These are phyloP conservation scores for Aspergillus jensenii DNA, from an alignment of 2,329 filamentous ascomycete species.

Conservation along the genomic window DNA sequence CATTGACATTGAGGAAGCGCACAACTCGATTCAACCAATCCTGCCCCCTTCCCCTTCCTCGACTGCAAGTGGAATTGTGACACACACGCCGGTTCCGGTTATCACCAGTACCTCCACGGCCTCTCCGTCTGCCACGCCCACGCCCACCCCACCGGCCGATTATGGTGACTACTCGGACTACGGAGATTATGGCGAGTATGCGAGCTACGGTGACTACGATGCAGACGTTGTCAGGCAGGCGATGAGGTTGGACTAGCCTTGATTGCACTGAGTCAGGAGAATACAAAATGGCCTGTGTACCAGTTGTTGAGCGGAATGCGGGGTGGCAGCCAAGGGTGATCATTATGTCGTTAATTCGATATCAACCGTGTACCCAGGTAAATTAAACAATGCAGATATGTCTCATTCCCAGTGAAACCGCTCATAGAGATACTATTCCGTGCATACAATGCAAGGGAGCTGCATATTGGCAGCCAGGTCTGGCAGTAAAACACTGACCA, in stretches of 20 bases:
- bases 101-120: slow-evolving; percentile 2
- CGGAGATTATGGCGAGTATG: slow-evolving; percentile 16
- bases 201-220: slow-evolving; percentile 20
- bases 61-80: neutral
- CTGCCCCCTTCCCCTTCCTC: no score
- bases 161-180: slow-evolving; percentile 19
- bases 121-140: neutral
- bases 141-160: slow-evolving; percentile 10
- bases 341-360: neutral
- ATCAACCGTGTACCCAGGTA: neutral
- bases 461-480: neutral
- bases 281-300: no score
- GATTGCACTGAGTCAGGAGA: no score
- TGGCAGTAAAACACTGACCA: no score
- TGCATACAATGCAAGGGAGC: neutral
- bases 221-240: neutral
- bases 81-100: neutral
- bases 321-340: neutral
- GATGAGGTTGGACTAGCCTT: neutral
- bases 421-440: neutral
- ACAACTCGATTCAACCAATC: no score
- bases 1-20: no score
- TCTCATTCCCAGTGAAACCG: neutral
- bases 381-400: neutral
- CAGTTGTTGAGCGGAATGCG: neutral